Evolutionary conservation across 2,329 filamentous ascomycete species (phyloP), one percentile per base, ranked within the genome.

Genomic region (Aureobasidium sp.): DNA sequence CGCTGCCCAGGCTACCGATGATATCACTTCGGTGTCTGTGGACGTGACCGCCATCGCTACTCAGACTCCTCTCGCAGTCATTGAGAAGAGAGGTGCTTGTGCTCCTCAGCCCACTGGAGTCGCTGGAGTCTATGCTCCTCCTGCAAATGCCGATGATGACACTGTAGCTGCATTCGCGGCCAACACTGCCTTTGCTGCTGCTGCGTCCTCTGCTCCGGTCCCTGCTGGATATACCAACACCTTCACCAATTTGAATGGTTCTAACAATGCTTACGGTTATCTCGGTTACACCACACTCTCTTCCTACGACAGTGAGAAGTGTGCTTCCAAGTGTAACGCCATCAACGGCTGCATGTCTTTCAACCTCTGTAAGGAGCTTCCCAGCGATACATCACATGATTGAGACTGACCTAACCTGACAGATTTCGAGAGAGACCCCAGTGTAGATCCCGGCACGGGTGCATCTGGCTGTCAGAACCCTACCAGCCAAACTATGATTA

Each of bases 341-440:
- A 56, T 64, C 23, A 52, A 55, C 12, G 55, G 58, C 13, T 66
- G 65, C 58, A 53, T 56, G 42, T 51, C 57, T 4, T 65, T 65
- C 62, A 66, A 66, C 48, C 17, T 65, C n/a, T 66, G 20, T 20
- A 20, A 20, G 20, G 20, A 20, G 20, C 20, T 20, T 20, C 20
- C 20, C 20, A 20, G 20, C 20, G 20, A 20, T 20, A 20, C 20
- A 20, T 20, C 20, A 20, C 20, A 20, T 20, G 20, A 20, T 20
- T 20, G 20, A 20, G 20, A 20, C 20, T 20, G 20, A 20, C 20
- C 20, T 20, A 20, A 20, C 20, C 20, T 20, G 20, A 20, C 20
- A 20, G 20, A 66, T 57, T 66, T 65, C 26, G 65, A 66, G 36
- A 44, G 65, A 20, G 63, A 67, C 44, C 65, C 65, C 26, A 62